Percentiles rank a stretch among this genome's conserved stretches.
Conservation (phyloP, 2,329 filamentous ascomycete species). For the Ceratocystis smalleyi region DNA sequence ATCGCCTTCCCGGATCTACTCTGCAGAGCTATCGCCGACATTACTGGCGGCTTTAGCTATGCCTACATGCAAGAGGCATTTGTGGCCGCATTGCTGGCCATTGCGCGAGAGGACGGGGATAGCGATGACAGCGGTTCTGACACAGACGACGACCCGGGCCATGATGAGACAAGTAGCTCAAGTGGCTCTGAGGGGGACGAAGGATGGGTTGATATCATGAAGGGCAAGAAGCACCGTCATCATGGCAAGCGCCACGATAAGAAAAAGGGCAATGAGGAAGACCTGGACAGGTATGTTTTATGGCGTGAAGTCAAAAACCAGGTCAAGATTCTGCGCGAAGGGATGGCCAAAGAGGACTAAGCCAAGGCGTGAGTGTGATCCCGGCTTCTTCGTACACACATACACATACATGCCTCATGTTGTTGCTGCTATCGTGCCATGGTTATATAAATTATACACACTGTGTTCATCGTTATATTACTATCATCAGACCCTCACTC, state of each 20-base stretch:
- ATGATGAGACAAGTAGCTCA: neutral
- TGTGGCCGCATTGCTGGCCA: conserved; percentile 44
- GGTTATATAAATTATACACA: neutral
- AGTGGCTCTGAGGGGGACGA: conserved; percentile 22
- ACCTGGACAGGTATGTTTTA: conserved; percentile 36
- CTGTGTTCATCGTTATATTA: neutral
- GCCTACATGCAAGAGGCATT: conserved; percentile 57
- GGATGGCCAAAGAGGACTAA: conserved; percentile 29
- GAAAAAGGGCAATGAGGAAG: neutral
- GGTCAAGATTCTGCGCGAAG: conserved; percentile 42
- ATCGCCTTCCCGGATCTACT: conserved; percentile 46
- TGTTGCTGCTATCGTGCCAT: neutral
- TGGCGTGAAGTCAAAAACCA: conserved; percentile 51
- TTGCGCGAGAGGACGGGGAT: conserved; percentile 30
- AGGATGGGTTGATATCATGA: conserved; percentile 26
- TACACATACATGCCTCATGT: neutral
- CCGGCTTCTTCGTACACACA: too few relatives aligned
- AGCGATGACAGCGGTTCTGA: conserved; percentile 18
- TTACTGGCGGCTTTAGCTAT: conserved; percentile 51
- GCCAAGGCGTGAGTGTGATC: neutral
- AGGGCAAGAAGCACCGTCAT: conserved; percentile 18
- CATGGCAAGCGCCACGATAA: neutral
- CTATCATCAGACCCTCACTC: neutral
- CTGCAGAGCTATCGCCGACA: conserved; percentile 41
- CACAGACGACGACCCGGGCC: neutral